Base-by-base conservation (phyloP, 2,329 filamentous ascomycete species). In the Trichoderma sp. region DNA sequence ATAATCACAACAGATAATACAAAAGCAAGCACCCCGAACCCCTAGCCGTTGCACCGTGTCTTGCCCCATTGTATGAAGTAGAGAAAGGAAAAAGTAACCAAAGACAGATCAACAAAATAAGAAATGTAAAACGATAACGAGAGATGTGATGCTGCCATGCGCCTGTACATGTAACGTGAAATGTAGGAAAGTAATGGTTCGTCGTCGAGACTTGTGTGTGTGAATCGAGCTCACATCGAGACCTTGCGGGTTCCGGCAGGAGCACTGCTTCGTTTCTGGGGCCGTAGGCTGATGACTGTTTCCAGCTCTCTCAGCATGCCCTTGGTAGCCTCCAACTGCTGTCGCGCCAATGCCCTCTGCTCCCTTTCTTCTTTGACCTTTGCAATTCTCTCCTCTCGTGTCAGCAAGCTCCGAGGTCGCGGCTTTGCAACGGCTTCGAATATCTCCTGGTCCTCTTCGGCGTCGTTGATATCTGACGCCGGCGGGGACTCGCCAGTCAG, bases 241-340 rank as follows among this genome's bases (percentile, higher is more conserved):
- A 84, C 79, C 66, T 84, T 79, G 53, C 83, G 82, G 62, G 78
- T 79, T 24, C 78, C 74, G 18, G 77, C 64, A 18, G 78, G 80
- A 14, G 79, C 78, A 73, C 84, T 84, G 39, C 79, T 76, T 57
- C 83, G 81, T 74, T 78, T 80, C 74, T 78, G 79, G 7, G 85
- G 85, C 30, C 85, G 81, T 39, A 85, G 82, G 78, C 85, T 89
- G 80, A 98, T 97, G 73, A 99, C 89, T 75, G 93, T 95, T 83
- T 98, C 94, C 72, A 99, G 86, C 82, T 99, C 96, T 74, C 92
- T 91, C 74, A 99, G 87, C 93, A 99, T 97, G 76, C 92, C 93
- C 57, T 91, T 93, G 74, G 90, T 97, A 12, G 93, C 92, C 74
- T 98, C 94, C 58, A 90, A 85, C 78, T 92, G 92, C 76, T 95